Percentiles rank a stretch among this genome's conserved stretches.
Evolutionary conservation across 2,329 filamentous ascomycete genomes (phyloP).

Genomic region (Dactylellina leptospora): DNA sequence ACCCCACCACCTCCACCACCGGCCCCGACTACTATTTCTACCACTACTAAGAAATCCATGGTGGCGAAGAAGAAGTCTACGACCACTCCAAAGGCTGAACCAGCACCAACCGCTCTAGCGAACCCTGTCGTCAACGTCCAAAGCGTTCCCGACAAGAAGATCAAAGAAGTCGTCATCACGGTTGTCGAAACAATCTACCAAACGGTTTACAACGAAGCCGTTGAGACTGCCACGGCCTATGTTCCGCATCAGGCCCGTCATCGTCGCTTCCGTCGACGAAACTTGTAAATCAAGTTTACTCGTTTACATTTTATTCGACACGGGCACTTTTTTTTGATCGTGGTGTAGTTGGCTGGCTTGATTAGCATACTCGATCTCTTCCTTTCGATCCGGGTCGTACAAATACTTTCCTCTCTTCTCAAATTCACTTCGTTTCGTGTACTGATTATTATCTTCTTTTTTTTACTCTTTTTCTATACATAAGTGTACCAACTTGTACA

Average conservation of each 20-base stretch:
- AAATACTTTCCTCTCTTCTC: slow-evolving; percentile 2
- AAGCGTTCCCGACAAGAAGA: slow-evolving; percentile 34
- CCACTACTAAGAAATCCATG: slow-evolving; percentile 21
- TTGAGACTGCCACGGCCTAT: slow-evolving; percentile 38
- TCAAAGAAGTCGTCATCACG: slow-evolving; percentile 40
- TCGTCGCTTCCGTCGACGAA: slow-evolving; percentile 37
- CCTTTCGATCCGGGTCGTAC: slow-evolving; percentile 3
- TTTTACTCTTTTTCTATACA: slow-evolving; percentile 2
- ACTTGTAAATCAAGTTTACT: slow-evolving; percentile 10
- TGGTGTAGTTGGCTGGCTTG: slow-evolving; percentile 25
- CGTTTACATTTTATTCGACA: slow-evolving; percentile 6
- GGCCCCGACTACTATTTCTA: slow-evolving; percentile 32
- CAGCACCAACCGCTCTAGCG: slow-evolving; percentile 6
- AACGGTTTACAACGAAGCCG: slow-evolving; percentile 33
- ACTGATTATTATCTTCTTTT: slow-evolving; percentile 24
- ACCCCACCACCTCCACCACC: slow-evolving; percentile 11
- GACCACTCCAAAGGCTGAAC: slow-evolving; percentile 2
- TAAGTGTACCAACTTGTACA: slow-evolving; percentile 7
- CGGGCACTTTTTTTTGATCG: slow-evolving; percentile 22
- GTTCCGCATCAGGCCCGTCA: slow-evolving; percentile 35
- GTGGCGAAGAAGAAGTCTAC: slow-evolving; percentile 9
- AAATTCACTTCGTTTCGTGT: slow-evolving; percentile 36
- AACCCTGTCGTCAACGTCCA: slow-evolving; percentile 41
- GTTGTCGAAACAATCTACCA: slow-evolving; percentile 41
- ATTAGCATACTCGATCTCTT: slow-evolving; percentile 9